Base-by-base conservation (phyloP, 2,329 filamentous ascomycete species). In the Lasiodiplodia sp. region DNA sequence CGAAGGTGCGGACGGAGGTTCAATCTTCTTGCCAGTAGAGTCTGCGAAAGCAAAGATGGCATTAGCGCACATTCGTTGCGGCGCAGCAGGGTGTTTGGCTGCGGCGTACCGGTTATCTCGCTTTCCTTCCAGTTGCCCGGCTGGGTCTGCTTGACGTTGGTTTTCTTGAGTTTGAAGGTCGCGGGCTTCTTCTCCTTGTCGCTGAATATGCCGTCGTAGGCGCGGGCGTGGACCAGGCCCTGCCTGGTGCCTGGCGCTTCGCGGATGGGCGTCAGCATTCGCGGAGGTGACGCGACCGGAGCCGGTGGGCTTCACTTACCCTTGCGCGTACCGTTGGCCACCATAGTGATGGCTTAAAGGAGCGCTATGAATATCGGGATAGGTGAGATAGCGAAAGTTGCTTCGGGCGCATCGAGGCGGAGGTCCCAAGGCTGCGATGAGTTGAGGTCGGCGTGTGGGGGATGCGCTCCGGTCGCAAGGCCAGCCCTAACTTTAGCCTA, bases 121-220 rank as follows among this genome's bases (percentile, higher is more conserved):
- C 84, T 87, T 73, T 92, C 90, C 73, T 86, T 87, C 90, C 91
- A 92, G 74, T 91, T 92, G 28, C 91, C 91, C 4, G 89, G 86
- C 73, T 90, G 89, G 68, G 81, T 87, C 68, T 89, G 84, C 77
- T 89, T 91, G 0, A 88, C 88, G 0, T 84, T 79, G 1, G 84
- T 78, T 73, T 88, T 91, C 79, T 89, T 92, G 25, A 92, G 71
- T 70, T 79, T 81, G 63, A 81, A 68, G 3, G 76, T 79, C 49
- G 80, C 72, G 2, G 73, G 66, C 72, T 81, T 82, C 70, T 79
- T 78, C 49, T 80, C 79, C 69, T 82, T 80, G 58, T 79, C 75
- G 28, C 74, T 76, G n/a, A 82, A 71, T 4, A 73, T 70, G 6
- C 75, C 73, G 69, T 79, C 78, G 25, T 79, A 74, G 12, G 75